These are phyloP conservation scores for Trapa bicornis DNA, from an alignment of 345 rosid genomes.

Conservation along the genomic window DNA sequence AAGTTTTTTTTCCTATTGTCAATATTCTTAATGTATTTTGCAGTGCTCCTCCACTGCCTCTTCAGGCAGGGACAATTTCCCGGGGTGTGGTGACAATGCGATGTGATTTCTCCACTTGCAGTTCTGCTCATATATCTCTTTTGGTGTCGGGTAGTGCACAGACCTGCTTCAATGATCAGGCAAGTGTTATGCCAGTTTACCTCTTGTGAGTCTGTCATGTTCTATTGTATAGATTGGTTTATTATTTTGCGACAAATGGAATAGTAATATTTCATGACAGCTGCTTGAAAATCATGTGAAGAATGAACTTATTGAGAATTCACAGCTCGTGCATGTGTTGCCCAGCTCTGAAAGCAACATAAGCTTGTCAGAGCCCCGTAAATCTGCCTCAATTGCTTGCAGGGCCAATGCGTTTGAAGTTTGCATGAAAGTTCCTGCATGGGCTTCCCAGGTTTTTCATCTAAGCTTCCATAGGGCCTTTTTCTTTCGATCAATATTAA, in stretches of 20 bases:
- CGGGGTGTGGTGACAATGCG: slow-evolving; percentile 99
- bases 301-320: slow-evolving; percentile 71
- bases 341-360: slow-evolving; percentile 36
- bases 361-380: slow-evolving; percentile 62
- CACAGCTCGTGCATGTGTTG: slow-evolving; percentile 58
- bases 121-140: slow-evolving; percentile 81
- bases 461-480: background rate
- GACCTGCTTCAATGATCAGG: slow-evolving; percentile 98
- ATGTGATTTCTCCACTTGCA: slow-evolving; percentile 87
- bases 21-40: slow-evolving; percentile 10
- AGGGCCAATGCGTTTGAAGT: slow-evolving; percentile 94
- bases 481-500: background rate
- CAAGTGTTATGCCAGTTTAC: slow-evolving; percentile 13
- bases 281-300: slow-evolving; percentile 93
- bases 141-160: slow-evolving; percentile 97
- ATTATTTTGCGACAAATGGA: slow-evolving; percentile 34
- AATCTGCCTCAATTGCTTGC: slow-evolving; percentile 85
- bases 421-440: slow-evolving; percentile 79
- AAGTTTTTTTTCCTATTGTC: background rate
- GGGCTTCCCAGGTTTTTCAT: slow-evolving; percentile 86
- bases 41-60: slow-evolving; percentile 99
- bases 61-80: slow-evolving; percentile 96
- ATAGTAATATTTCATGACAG: slow-evolving; percentile 27
- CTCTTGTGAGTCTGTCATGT: background rate
- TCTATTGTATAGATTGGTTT: background rate